phyloP scores from a whole-genome alignment of 192 early-diverging fungal genomes.

The Coemansia sp. region DNA sequence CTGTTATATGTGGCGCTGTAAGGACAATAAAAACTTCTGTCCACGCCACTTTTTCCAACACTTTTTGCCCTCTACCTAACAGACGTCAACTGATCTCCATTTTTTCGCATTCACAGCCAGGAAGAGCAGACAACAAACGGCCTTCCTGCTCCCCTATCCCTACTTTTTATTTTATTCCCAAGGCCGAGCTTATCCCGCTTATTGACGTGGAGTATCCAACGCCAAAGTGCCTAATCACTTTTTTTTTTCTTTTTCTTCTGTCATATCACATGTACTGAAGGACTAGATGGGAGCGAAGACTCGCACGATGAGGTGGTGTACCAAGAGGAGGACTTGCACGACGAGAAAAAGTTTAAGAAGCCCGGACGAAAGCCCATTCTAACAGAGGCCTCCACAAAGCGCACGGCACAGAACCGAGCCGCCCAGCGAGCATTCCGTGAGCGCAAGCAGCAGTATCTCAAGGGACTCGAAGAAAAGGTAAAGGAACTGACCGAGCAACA shows the following conservation, averaged over 20 bases:
- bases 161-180: neutral
- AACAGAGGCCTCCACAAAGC: slow-evolving; percentile 59
- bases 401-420: slow-evolving; percentile 86
- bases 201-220: neutral
- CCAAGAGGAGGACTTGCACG: slow-evolving; percentile 54
- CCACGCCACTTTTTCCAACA: neutral
- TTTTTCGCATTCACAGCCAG: neutral
- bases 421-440: slow-evolving; percentile 91
- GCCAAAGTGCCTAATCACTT: neutral
- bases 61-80: neutral
- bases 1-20: neutral
- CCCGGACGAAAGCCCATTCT: slow-evolving; percentile 64
- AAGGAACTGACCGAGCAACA: slow-evolving; percentile 64
- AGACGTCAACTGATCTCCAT: neutral
- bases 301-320: slow-evolving; percentile 48
- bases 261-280: neutral
- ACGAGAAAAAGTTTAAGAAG: slow-evolving; percentile 55
- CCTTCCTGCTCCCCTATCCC: neutral
- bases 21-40: neutral
- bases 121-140: neutral
- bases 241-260: neutral
- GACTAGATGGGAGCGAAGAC: slow-evolving; percentile 30
- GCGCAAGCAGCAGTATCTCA: slow-evolving; percentile 77
- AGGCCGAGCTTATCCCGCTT: neutral
- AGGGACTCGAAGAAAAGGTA: slow-evolving; percentile 72